phyloP scores from a whole-genome alignment of 306 rosid genomes.

The Argentina anserina region DNA sequence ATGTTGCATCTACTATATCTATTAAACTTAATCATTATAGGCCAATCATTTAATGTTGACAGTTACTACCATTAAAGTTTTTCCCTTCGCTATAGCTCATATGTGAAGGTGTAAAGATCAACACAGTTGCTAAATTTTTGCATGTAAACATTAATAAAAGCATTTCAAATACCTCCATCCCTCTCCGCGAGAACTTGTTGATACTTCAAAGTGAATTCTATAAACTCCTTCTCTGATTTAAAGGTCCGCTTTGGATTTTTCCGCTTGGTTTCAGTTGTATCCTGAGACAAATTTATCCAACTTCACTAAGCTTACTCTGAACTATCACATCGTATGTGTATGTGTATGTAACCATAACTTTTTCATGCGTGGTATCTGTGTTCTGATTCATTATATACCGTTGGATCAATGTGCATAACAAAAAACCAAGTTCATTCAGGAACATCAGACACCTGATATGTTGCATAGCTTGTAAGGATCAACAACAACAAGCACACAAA shows the following conservation, averaged over 20 bases:
- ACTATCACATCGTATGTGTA: not conserved
- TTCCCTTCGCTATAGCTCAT: not conserved
- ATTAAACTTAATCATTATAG: not conserved
- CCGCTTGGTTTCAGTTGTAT: constrained; percentile 63
- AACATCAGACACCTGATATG: not conserved
- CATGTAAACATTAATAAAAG: constrained; percentile 20
- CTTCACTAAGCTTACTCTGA: not conserved
- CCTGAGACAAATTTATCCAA: constrained; percentile 44
- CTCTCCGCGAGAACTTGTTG: constrained; percentile 87
- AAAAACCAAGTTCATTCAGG: not conserved
- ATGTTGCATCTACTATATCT: not conserved
- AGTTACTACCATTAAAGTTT: not conserved
- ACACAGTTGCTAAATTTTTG: not conserved
- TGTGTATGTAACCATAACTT: no score
- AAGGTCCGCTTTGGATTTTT: constrained; percentile 70
- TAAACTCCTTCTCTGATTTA: constrained; percentile 85
- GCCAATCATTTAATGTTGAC: not conserved
- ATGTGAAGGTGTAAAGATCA: constrained; percentile 3
- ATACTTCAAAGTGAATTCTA: constrained; percentile 83
- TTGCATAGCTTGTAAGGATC: constrained; percentile 2
- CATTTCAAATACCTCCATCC: constrained; percentile 63
- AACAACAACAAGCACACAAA: constrained; percentile 3
- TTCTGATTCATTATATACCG: not conserved
- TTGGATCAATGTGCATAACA: not conserved
- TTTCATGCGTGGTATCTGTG: no score